These are phyloP conservation scores for Populus davidiana DNA, from an alignment of 345 rosid genomes.

Conservation along the genomic window DNA sequence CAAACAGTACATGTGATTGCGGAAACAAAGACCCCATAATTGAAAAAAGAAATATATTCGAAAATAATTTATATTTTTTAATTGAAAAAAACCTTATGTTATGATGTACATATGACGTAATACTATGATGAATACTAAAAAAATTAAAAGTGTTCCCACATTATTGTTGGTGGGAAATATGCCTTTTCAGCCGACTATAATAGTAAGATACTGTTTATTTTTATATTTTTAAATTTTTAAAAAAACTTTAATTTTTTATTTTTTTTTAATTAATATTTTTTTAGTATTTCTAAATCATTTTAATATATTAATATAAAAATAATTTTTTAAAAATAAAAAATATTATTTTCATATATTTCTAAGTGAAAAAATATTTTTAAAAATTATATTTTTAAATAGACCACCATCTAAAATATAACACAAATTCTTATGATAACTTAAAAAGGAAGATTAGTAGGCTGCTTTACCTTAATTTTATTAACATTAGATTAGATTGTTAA, in stretches of 20 bases:
- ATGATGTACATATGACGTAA: background rate
- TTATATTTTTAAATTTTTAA: too few species aligned
- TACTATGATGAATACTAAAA: background rate
- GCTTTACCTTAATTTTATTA: background rate
- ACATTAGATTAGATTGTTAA: background rate
- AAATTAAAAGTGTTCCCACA: too few species aligned
- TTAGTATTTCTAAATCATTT: too few species aligned
- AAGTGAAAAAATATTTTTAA: too few species aligned
- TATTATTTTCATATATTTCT: too few species aligned
- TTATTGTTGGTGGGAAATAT: background rate
- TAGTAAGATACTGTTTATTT: background rate
- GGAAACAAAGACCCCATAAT: background rate
- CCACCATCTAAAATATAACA: background rate
- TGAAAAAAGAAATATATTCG: background rate
- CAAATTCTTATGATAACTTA: background rate
- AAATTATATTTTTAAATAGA: too few species aligned
- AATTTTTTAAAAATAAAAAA: too few species aligned
- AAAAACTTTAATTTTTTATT: too few species aligned
- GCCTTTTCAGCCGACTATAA: background rate
- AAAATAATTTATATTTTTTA: too few species aligned
- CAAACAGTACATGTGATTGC: background rate
- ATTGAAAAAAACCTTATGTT: background rate
- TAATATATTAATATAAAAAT: too few species aligned
- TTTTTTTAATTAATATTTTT: too few species aligned
- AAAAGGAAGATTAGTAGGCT: background rate